A percentile compares a stretch with the other conserved stretches of the same genome.
phyloP scores from a whole-genome alignment of 2,329 filamentous ascomycete species.

The Microthyrium microscopicum region DNA sequence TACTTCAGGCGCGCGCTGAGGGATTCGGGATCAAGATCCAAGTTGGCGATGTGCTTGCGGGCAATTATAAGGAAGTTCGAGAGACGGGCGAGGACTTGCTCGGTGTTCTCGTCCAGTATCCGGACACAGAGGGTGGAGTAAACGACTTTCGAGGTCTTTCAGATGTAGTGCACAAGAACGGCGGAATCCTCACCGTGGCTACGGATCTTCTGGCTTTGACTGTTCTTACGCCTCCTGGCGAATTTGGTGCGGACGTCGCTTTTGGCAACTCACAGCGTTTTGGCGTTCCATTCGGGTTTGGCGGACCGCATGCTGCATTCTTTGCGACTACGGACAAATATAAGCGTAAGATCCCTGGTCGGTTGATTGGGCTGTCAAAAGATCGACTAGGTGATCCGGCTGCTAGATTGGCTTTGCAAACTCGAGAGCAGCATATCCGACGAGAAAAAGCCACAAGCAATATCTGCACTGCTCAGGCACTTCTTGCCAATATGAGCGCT shows the following conservation, averaged over 20 bases:
- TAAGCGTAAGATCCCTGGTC: slow-evolving; percentile 87
- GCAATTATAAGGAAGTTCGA: slow-evolving; percentile 49
- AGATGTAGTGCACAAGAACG: slow-evolving; percentile 58
- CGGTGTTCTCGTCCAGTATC: slow-evolving; percentile 88
- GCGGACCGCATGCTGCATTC: slow-evolving; percentile 92
- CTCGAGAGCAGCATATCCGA: slow-evolving; percentile 87
- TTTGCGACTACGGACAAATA: slow-evolving; percentile 82
- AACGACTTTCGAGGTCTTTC: slow-evolving; percentile 59
- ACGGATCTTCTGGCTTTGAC: slow-evolving; percentile 83
- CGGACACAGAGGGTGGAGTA: slow-evolving; percentile 71
- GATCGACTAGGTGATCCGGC: slow-evolving; percentile 71
- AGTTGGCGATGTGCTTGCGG: slow-evolving; percentile 51
- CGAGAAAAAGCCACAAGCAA: slow-evolving; percentile 96
- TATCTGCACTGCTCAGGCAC: slow-evolving; percentile 86
- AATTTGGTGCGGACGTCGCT: slow-evolving; percentile 89
- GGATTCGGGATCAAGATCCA: slow-evolving; percentile 80
- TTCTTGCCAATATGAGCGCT: slow-evolving; percentile 89
- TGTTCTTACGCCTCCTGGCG: slow-evolving; percentile 71
- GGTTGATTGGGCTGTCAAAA: slow-evolving; percentile 80
- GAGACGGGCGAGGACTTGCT: slow-evolving; percentile 66
- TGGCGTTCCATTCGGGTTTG: slow-evolving; percentile 80
- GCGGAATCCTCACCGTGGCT: slow-evolving; percentile 68
- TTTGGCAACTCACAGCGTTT: slow-evolving; percentile 87
- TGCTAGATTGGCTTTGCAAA: slow-evolving; percentile 73
- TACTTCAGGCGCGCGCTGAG: slow-evolving; percentile 69